Evolutionary conservation across 1,284 basidiomycete species (phyloP).

Genomic region (Filobasidium uniguttulatum): DNA sequence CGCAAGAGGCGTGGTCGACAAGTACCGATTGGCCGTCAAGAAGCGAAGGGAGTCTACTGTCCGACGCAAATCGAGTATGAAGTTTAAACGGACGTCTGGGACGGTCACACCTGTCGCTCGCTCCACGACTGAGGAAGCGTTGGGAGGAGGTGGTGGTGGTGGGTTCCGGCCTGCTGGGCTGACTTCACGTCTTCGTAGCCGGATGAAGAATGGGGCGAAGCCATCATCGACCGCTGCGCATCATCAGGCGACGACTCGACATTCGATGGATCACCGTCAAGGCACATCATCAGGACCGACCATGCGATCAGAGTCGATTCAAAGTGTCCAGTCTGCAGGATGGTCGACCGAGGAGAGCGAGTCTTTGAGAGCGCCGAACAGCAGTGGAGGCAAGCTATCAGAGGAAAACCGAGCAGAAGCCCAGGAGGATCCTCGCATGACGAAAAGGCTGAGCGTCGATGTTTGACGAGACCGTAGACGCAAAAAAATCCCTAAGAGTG

Average conservation of each 20-base stretch:
- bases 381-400: too few species aligned
- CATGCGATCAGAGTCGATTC: background rate
- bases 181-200: background rate
- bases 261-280: too few species aligned
- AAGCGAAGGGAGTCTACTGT: constrained; percentile 7
- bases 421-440: too few species aligned
- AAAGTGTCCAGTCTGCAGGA: background rate
- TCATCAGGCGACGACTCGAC: background rate
- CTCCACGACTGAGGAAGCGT: too few species aligned
- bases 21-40: constrained; percentile 12
- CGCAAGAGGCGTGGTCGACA: constrained; percentile 14
- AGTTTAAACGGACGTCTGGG: constrained; percentile 4
- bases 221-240: background rate
- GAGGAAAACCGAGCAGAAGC: too few species aligned
- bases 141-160: too few species aligned
- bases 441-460: too few species aligned
- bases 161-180: background rate
- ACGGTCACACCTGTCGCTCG: too few species aligned
- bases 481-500: too few species aligned
- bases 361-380: background rate
- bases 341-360: constrained; percentile 1
- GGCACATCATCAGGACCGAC: background rate
- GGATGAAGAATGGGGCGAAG: background rate
- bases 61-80: constrained; percentile 3
- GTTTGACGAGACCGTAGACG: too few species aligned